Conservation (phyloP, 2,329 filamentous ascomycete species). For the Hirsutella rhossiliensis region DNA sequence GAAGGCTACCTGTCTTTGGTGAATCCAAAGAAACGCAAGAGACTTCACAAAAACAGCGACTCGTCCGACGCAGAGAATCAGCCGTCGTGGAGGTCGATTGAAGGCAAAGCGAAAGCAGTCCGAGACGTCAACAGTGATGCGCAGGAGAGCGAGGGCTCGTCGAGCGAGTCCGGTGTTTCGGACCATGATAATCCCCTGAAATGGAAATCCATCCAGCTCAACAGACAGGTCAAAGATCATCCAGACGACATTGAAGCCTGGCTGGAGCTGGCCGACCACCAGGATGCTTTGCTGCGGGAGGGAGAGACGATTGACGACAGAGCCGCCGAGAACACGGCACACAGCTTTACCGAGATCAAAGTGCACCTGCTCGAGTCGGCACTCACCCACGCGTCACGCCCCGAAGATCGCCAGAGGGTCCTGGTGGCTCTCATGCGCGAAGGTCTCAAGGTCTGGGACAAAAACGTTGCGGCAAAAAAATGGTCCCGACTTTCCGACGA, state of each 20-base stretch:
- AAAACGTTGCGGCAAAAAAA: constrained; percentile 43
- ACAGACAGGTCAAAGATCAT: constrained; percentile 47
- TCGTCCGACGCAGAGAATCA: constrained; percentile 34
- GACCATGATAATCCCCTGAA: constrained; percentile 32
- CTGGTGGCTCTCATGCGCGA: constrained; percentile 61
- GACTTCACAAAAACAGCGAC: constrained; percentile 15
- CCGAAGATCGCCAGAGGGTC: constrained; percentile 43
- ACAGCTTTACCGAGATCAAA: constrained; percentile 66
- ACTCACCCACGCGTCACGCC: constrained; percentile 38
- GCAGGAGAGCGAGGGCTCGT: constrained; percentile 33
- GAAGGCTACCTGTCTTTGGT: constrained; percentile 38
- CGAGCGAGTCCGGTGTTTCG: constrained; percentile 19
- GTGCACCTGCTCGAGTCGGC: constrained; percentile 72
- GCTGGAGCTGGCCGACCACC: constrained; percentile 68
- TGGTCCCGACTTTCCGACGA: constrained; percentile 44
- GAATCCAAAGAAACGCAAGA: constrained; percentile 29
- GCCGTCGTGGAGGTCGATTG: constrained; percentile 53
- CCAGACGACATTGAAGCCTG: constrained; percentile 61
- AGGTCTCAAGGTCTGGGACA: constrained; percentile 62
- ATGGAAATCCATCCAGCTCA: constrained; percentile 48
- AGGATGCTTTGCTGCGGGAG: constrained; percentile 52
- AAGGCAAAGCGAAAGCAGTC: constrained; percentile 45
- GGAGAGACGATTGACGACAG: constrained; percentile 30
- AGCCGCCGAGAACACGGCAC: constrained; percentile 46
- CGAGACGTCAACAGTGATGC: constrained; percentile 35